phyloP scores from a whole-genome alignment of 805 yeast species.

The Candida ficus region DNA sequence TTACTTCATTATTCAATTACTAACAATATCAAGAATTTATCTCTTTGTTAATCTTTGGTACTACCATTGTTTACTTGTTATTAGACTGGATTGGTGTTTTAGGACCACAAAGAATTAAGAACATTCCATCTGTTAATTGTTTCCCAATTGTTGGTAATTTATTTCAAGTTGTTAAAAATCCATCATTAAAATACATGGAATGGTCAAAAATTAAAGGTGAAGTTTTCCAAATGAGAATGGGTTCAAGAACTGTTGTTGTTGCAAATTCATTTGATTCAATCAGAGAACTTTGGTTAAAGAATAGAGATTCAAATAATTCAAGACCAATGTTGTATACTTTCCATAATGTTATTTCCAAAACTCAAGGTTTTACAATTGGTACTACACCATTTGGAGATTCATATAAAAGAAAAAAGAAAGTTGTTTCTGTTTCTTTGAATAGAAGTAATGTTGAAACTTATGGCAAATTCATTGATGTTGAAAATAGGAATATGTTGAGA shows the following conservation, averaged over 20 bases:
- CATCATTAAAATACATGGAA: constrained; percentile 41
- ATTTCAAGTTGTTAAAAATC: constrained; percentile 39
- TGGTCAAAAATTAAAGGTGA: constrained; percentile 39
- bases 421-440: constrained; percentile 39
- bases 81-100: constrained; percentile 20
- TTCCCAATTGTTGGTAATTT: constrained; percentile 50
- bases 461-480: constrained; percentile 33
- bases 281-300: constrained; percentile 45
- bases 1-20: neutral
- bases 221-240: constrained; percentile 61
- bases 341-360: constrained; percentile 52
- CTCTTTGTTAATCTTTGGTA: neutral
- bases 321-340: constrained; percentile 65
- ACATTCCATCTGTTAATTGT: constrained; percentile 40
- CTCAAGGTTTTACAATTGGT: constrained; percentile 58
- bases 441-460: constrained; percentile 30
- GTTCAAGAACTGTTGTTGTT: constrained; percentile 50
- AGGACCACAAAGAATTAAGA: constrained; percentile 29
- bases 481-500: constrained; percentile 28
- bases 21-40: neutral
- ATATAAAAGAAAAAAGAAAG: constrained; percentile 43
- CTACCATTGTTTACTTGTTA: neutral
- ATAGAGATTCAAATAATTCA: constrained; percentile 52
- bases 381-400: constrained; percentile 55
- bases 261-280: constrained; percentile 62